These are phyloP conservation scores for Sextonia rubra DNA, from an alignment of 164 flowering plant genomes.

Conservation along the genomic window DNA sequence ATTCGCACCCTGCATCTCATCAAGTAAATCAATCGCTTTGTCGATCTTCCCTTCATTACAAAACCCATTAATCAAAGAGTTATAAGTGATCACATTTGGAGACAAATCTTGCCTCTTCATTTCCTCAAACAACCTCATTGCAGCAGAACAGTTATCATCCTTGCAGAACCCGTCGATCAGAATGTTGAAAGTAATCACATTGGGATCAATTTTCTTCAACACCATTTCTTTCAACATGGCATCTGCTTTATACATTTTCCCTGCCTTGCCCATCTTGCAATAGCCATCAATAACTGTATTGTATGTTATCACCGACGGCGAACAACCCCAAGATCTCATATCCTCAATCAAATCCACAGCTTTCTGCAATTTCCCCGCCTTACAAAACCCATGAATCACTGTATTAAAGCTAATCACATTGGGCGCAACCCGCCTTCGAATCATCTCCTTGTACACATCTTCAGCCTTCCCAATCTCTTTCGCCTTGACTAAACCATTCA, in stretches of 20 bases:
- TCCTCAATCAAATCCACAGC: slow-evolving; percentile 26
- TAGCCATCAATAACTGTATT: slow-evolving; percentile 28
- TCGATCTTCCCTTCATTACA: slow-evolving; percentile 21
- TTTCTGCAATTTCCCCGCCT: slow-evolving; percentile 25
- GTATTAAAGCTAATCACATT: slow-evolving; percentile 26
- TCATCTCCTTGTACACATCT: slow-evolving; percentile 24
- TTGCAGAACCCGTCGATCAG: slow-evolving; percentile 34
- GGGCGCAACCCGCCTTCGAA: slow-evolving; percentile 22
- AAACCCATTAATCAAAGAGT: slow-evolving; percentile 29
- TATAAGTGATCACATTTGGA: slow-evolving; percentile 28
- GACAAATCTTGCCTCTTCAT: slow-evolving; percentile 18
- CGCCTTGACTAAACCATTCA: slow-evolving; percentile 24
- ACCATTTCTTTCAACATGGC: slow-evolving; percentile 28
- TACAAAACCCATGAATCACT: slow-evolving; percentile 24
- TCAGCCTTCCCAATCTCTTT: slow-evolving; percentile 9
- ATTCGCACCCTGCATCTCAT: slow-evolving; percentile 16
- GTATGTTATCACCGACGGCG: slow-evolving; percentile 19
- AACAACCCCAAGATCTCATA: slow-evolving; percentile 27
- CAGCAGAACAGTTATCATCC: slow-evolving; percentile 21
- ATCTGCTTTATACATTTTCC: slow-evolving; percentile 30
- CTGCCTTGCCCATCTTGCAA: slow-evolving; percentile 27
- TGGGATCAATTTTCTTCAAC: slow-evolving; percentile 15
- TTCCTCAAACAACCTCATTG: slow-evolving; percentile 21
- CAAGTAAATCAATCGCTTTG: slow-evolving; percentile 16
- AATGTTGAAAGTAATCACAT: slow-evolving; percentile 24